A percentile compares a stretch with the other conserved stretches of the same genome.
Conservation (phyloP, 2,329 filamentous ascomycete species). For the Nemania bipapillata region DNA sequence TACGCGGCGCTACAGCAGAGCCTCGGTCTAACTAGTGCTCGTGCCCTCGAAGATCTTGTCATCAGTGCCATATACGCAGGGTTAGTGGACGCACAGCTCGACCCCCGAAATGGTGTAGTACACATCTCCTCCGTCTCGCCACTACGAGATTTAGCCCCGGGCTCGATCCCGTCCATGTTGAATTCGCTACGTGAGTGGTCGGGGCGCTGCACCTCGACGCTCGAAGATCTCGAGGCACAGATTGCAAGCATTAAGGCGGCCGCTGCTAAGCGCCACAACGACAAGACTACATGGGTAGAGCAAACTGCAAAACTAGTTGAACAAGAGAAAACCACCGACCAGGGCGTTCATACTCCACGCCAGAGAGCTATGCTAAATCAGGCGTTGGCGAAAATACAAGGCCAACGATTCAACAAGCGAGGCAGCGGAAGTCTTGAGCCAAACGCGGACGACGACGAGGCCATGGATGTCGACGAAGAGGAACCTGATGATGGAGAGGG, state of each 20-base stretch:
- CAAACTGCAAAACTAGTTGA: slow-evolving; percentile 63
- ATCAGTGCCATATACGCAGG: slow-evolving; percentile 88
- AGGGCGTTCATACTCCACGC: slow-evolving; percentile 39
- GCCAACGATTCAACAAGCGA: slow-evolving; percentile 52
- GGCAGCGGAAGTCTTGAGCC: slow-evolving; percentile 46
- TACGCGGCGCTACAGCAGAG: slow-evolving; percentile 75
- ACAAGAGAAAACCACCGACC: slow-evolving; percentile 53
- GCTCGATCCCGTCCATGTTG: slow-evolving; percentile 75
- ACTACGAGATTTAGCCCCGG: slow-evolving; percentile 83
- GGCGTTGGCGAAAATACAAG: slow-evolving; percentile 42
- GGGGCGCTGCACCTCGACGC: slow-evolving; percentile 77
- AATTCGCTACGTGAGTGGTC: slow-evolving; percentile 78
- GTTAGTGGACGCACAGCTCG: slow-evolving; percentile 82
- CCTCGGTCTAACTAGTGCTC: slow-evolving; percentile 73
- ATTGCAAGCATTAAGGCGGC: slow-evolving; percentile 72
- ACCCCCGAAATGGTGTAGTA: slow-evolving; percentile 78
- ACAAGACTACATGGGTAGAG: slow-evolving; percentile 60
- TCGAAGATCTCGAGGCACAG: slow-evolving; percentile 79
- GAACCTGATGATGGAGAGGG: slow-evolving; percentile 62
- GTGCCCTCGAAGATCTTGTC: slow-evolving; percentile 85
- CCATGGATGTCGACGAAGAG: slow-evolving; percentile 66
- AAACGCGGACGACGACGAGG: slow-evolving; percentile 59
- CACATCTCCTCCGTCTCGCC: slow-evolving; percentile 83
- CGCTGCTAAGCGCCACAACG: slow-evolving; percentile 65
- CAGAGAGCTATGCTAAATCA: slow-evolving; percentile 45